These are phyloP conservation scores for Coemansia sp. DNA, from an alignment of 192 early-diverging fungal species.

Conservation along the genomic window DNA sequence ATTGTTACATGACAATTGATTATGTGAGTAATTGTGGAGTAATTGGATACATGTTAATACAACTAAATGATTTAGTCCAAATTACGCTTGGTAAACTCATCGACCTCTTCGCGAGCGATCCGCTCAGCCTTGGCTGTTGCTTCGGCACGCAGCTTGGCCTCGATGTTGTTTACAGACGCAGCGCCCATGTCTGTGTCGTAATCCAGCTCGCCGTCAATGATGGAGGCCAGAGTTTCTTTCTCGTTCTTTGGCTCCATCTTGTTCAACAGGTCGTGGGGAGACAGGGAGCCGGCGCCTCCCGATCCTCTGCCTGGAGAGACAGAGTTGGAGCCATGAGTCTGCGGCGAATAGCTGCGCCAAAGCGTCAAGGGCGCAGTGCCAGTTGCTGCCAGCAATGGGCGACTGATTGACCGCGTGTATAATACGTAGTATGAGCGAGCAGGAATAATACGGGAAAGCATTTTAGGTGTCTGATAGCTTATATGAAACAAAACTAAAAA, in stretches of 20 bases:
- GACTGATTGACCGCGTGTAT: neutral
- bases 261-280: slow-evolving; percentile 46
- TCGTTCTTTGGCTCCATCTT: slow-evolving; percentile 33
- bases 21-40: neutral
- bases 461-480: neutral
- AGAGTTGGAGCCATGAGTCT: slow-evolving; percentile 14
- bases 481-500: neutral
- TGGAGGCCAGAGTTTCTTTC: slow-evolving; percentile 45
- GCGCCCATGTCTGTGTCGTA: slow-evolving; percentile 56
- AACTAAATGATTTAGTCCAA: neutral
- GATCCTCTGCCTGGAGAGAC: neutral
- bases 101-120: slow-evolving; percentile 23
- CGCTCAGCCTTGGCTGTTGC: slow-evolving; percentile 27
- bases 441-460: neutral
- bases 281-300: neutral
- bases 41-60: neutral
- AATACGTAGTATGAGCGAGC: slow-evolving; percentile 2
- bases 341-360: slow-evolving; percentile 27
- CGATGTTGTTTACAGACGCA: slow-evolving; percentile 47
- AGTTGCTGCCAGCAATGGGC: slow-evolving; percentile 12
- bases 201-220: slow-evolving; percentile 55
- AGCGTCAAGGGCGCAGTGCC: slow-evolving; percentile 21
- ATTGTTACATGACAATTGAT: neutral
- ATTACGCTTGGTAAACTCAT: slow-evolving; percentile 30
- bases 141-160: slow-evolving; percentile 35